phyloP scores from a whole-genome alignment of 192 early-diverging fungal genomes.

The Umbelopsis isabellina region DNA sequence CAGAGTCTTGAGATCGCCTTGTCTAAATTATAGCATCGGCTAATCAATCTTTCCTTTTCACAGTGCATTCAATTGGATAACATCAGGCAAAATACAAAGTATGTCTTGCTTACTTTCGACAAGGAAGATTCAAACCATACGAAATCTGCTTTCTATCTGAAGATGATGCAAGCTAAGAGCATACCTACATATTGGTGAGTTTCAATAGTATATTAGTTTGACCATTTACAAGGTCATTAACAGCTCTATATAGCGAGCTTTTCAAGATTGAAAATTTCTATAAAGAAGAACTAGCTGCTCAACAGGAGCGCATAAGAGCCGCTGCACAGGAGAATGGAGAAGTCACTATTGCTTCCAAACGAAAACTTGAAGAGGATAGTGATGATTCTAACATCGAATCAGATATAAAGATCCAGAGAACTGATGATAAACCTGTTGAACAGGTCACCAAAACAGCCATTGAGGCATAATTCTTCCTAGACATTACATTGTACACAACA shows the following conservation, averaged over 20 bases:
- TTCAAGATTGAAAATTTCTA: conserved; percentile 31
- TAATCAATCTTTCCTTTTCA: neutral
- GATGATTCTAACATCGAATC: neutral
- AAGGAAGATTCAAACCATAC: conserved; percentile 57
- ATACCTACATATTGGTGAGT: conserved; percentile 60
- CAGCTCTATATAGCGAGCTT: conserved; percentile 18
- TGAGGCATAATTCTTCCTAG: neutral
- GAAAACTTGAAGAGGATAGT: conserved; percentile 5
- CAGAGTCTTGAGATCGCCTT: neutral
- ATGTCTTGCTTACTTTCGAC: conserved; percentile 87
- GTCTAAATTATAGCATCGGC: no score
- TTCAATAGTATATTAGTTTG: neutral
- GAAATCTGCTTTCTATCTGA: conserved; percentile 42
- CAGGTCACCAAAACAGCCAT: neutral
- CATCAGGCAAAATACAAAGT: conserved; percentile 87
- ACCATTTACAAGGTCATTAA: neutral
- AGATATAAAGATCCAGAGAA: conserved; percentile 11
- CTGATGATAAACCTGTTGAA: neutral
- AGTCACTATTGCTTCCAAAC: neutral
- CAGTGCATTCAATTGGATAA: conserved; percentile 73
- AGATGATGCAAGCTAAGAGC: conserved; percentile 52
- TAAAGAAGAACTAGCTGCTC: conserved; percentile 12
- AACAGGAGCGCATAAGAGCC: conserved; percentile 20
- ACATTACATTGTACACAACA: neutral
- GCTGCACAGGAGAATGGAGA: neutral